Percentiles rank a stretch among this genome's conserved stretches.
Conservation (phyloP, 139 green algal genomes). For the Micractinium sp. region DNA sequence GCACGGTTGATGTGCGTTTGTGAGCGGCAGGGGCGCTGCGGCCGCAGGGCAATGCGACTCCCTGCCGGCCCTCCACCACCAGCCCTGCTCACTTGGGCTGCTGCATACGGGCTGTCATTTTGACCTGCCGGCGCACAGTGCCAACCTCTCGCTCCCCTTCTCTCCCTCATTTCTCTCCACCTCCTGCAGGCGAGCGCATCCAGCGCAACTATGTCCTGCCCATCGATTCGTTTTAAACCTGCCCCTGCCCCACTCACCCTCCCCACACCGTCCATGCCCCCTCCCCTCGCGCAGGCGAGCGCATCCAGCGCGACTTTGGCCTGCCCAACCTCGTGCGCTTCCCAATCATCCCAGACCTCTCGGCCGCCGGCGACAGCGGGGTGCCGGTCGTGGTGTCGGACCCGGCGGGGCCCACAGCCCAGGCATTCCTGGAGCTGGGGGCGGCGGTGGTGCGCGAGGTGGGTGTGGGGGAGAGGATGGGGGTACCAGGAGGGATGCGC, state of each 20-base stretch:
- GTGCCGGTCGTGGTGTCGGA: slow-evolving; percentile 87
- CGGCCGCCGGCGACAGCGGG: slow-evolving; percentile 88
- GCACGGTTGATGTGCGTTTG: too few relatives aligned
- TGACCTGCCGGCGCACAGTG: too few relatives aligned
- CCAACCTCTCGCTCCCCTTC: not conserved
- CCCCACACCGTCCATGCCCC: too few relatives aligned
- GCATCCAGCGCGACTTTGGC: slow-evolving; percentile 90
- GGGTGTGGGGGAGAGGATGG: not conserved
- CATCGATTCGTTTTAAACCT: not conserved
- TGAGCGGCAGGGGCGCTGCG: not conserved
- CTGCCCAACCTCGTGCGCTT: slow-evolving; percentile 93
- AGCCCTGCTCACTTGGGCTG: too few relatives aligned
- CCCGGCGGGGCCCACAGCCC: slow-evolving; percentile 68
- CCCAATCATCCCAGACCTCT: slow-evolving; percentile 92
- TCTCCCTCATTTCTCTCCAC: not conserved
- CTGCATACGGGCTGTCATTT: too few relatives aligned
- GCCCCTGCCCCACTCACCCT: not conserved
- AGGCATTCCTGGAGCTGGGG: slow-evolving; percentile 86
- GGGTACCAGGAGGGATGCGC: not conserved
- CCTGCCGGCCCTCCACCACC: too few relatives aligned
- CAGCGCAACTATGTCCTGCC: slow-evolving; percentile 92
- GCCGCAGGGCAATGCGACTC: too few relatives aligned
- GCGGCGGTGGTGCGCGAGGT: slow-evolving; percentile 94
- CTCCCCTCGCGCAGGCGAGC: slow-evolving; percentile 55
- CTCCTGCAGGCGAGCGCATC: slow-evolving; percentile 71